Percentiles rank a stretch among this genome's conserved stretches.
These are phyloP conservation scores for Combretum micranthum DNA, from an alignment of 345 rosid species.

Conservation along the genomic window DNA sequence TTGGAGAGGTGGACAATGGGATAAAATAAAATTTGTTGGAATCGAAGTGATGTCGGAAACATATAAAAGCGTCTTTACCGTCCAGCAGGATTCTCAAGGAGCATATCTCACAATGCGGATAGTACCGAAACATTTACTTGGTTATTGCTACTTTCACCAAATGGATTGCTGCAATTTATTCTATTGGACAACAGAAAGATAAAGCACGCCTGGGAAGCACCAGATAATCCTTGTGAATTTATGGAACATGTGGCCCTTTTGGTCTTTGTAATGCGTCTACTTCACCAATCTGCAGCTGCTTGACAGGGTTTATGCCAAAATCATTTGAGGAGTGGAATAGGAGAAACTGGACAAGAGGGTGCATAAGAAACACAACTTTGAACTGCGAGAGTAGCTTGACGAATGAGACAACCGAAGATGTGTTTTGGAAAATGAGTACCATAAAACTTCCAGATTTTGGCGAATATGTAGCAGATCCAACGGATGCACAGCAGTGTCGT, in stretches of 20 bases:
- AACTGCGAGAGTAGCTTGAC: conserved; percentile 6
- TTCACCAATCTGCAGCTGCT: conserved; percentile 10
- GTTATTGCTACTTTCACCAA: conserved; percentile 12
- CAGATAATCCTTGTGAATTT: conserved; percentile 20
- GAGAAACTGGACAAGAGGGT: conserved; percentile 14
- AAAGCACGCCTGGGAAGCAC: conserved; percentile 10
- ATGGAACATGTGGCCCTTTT: conserved; percentile 14
- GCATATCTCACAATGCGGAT: too few relatives aligned
- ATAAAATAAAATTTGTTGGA: too few relatives aligned
- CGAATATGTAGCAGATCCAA: too few relatives aligned
- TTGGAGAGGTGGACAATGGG: conserved; percentile 15
- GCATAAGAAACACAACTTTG: conserved; percentile 8
- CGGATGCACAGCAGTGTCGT: neutral
- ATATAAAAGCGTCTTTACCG: too few relatives aligned
- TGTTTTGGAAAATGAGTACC: neutral
- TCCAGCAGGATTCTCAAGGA: too few relatives aligned
- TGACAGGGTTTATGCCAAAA: conserved; percentile 23
- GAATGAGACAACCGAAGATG: neutral
- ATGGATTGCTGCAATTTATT: conserved; percentile 1
- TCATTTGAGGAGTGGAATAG: neutral
- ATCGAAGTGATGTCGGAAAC: neutral
- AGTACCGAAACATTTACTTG: neutral
- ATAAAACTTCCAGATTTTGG: neutral
- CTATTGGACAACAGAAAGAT: conserved; percentile 10
- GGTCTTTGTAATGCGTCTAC: conserved; percentile 12